These are phyloP conservation scores for Tolypocladium amazonense DNA, from an alignment of 2,329 filamentous ascomycete species.

Conservation along the genomic window DNA sequence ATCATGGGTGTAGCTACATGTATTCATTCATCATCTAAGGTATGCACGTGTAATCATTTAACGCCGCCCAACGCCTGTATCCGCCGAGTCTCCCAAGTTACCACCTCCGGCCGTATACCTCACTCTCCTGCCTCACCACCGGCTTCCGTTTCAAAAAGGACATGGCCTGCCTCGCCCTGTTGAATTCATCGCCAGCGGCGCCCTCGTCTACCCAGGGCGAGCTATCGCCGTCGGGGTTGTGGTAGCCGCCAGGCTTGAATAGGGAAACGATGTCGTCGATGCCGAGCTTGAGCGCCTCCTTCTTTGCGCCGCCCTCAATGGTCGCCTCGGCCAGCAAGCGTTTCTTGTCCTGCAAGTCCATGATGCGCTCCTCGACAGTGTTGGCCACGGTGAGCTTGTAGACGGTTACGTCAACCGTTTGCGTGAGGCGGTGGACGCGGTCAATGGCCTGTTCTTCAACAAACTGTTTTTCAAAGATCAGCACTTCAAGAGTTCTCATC, in stretches of 20 bases:
- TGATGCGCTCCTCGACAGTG: constrained; percentile 86
- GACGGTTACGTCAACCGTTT: constrained; percentile 87
- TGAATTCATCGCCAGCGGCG: constrained; percentile 7
- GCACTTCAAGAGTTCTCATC: not conserved
- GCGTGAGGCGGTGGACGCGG: constrained; percentile 94
- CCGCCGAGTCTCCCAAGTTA: constrained; percentile 7
- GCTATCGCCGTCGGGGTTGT: constrained; percentile 19
- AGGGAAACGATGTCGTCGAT: constrained; percentile 90
- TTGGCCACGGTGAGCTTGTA: constrained; percentile 85
- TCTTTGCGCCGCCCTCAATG: constrained; percentile 71
- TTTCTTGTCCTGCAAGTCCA: constrained; percentile 93
- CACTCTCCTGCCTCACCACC: constrained; percentile 22
- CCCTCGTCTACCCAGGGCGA: constrained; percentile 10
- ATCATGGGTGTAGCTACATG: not conserved
- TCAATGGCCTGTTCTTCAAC: constrained; percentile 99
- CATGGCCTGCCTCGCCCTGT: constrained; percentile 12
- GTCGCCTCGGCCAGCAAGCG: constrained; percentile 82
- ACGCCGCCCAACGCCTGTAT: not conserved
- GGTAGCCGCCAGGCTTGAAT: constrained; percentile 56
- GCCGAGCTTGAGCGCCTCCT: constrained; percentile 68
- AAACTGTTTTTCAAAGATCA: constrained; percentile 44
- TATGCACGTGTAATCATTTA: not conserved
- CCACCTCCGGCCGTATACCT: constrained; percentile 32
- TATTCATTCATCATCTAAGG: not conserved
- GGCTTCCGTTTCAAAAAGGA: constrained; percentile 14